Evolutionary conservation across 2,329 filamentous ascomycete genomes (phyloP), one percentile per base, ranked within the genome.

Genomic region (Cladosporium sp.): DNA sequence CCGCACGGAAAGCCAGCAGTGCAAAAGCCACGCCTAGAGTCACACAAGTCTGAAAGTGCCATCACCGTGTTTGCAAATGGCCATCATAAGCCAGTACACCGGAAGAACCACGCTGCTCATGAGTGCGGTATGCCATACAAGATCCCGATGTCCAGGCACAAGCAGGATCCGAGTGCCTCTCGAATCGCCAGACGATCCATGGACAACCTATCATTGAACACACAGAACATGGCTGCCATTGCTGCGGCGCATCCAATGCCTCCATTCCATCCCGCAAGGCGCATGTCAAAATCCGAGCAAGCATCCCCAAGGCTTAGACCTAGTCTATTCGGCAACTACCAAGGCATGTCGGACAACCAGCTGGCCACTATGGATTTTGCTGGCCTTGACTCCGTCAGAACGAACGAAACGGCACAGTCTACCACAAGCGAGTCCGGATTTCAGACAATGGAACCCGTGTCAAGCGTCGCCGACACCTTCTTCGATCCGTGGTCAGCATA

Each of bases 21-120:
- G 67, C 75, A 79, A 32, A 88, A 87, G 74, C 85, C 85, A 14
- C 82, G 82, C 71, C 79, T 88, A 58, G 84, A 83, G 49, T 80
- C 83, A 56, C 83, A 83, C 65, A 85, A 85, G 70, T 88, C 85
- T 26, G 87, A 89, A 61, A 83, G 82, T 65, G 84, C 83, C 32
- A 77, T 88, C 71, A 88, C 85, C 21, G 80, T 87, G 65, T 88
- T 88, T 73, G 81, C 85, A 25, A 88, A 88, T 72, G 86, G 86
- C 66, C 86, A 88, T 70, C 86, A 88, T 77, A 88, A 88, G 77
- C 86, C 86, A 13, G 84, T 83, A 59, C 86, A 89, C 73, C 85
- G 86, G 70, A 85, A 87, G 77, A 88, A 89, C 76, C 85, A 88
- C 74, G 82, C 85, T 68, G 86, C 86, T 66, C 86, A 88, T 72